A percentile compares a stretch with the other conserved stretches of the same genome.
Conservation (phyloP, 2,329 filamentous ascomycete species). For the Neodidymelliopsis sp. region DNA sequence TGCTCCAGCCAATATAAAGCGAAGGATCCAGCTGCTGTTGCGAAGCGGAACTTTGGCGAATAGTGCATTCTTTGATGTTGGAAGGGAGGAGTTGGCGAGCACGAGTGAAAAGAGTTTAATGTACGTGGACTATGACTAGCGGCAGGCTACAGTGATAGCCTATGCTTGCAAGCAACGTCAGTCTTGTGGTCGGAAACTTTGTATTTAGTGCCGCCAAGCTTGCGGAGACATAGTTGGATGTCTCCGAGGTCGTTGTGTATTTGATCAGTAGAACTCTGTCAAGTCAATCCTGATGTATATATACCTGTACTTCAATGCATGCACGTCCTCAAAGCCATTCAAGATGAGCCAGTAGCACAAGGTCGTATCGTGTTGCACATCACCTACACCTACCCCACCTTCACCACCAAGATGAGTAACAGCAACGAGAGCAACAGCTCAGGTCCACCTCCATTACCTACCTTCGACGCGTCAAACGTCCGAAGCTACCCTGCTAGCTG, state of each 20-base stretch:
- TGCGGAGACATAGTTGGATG: constrained; percentile 10
- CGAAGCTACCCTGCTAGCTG: constrained; percentile 59
- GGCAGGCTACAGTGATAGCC: no score
- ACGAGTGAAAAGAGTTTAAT: neutral
- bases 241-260: no score
- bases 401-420: neutral
- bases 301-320: neutral
- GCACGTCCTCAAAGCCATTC: neutral
- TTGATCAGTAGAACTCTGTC: neutral
- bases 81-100: no score
- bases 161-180: neutral
- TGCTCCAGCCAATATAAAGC: no score
- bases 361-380: neutral
- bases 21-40: no score
- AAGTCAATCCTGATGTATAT: neutral
- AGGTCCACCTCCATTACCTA: constrained; percentile 17
- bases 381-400: neutral
- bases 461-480: constrained; percentile 27
- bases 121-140: neutral
- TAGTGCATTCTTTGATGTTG: no score
- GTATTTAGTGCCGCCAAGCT: neutral
- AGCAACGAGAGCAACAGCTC: constrained; percentile 24
- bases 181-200: neutral
- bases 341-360: neutral
- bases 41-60: no score